phyloP scores from a whole-genome alignment of 768 basidiomycete genomes.

The Gloeostereum incarnatum region DNA sequence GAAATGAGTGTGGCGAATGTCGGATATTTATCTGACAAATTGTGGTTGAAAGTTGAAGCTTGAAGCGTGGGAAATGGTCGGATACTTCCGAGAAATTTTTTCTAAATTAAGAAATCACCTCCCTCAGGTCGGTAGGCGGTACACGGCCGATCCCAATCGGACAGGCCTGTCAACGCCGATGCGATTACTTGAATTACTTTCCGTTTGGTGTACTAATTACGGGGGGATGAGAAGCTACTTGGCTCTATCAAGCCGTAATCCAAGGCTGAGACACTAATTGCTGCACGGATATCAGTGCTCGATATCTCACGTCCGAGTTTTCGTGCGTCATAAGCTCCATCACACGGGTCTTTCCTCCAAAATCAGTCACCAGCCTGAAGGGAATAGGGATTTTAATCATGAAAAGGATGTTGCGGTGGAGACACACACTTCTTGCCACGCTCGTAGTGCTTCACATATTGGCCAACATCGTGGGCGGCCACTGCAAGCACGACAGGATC shows the following conservation, averaged over 20 bases:
- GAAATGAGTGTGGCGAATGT: no score
- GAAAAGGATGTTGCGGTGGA: constrained; percentile 1
- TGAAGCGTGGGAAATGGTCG: no score
- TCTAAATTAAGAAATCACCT: no score
- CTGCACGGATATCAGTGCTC: constrained; percentile 84
- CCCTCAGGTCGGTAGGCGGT: no score
- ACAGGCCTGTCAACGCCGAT: no score
- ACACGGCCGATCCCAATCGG: no score
- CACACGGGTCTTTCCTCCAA: constrained; percentile 78
- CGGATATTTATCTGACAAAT: no score
- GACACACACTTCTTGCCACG: constrained; percentile 78
- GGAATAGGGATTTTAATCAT: constrained; percentile 3
- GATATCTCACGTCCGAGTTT: constrained; percentile 86
- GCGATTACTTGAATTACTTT: no score
- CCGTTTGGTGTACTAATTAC: no score
- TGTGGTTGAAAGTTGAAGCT: no score
- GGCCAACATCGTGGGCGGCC: constrained; percentile 87
- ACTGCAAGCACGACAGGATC: constrained; percentile 84
- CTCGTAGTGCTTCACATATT: constrained; percentile 89
- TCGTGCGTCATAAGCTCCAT: constrained; percentile 92
- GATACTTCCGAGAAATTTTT: no score
- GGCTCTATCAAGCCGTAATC: constrained; percentile 46
- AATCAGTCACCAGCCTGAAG: constrained; percentile 64
- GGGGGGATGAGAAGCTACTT: no score
- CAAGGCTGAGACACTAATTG: constrained; percentile 88